Evolutionary conservation across 768 basidiomycete species (phyloP), one percentile per base, ranked within the genome.

Genomic region (Termitomyces titanicus): DNA sequence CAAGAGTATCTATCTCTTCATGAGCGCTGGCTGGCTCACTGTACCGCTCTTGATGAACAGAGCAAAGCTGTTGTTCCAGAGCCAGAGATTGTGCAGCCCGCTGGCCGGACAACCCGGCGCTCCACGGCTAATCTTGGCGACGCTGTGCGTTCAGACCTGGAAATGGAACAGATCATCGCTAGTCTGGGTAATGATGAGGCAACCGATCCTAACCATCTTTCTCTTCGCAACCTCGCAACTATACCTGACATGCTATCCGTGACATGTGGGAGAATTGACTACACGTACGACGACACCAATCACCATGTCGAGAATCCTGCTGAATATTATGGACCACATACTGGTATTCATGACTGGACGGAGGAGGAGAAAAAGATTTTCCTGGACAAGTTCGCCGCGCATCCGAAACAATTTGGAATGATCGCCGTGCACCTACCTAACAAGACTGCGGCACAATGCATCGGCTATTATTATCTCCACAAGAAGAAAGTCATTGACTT

Each of bases 151-250:
- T 94, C 94, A 17, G 95, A 98, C 70, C 79, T 96, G 54, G 96
- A 98, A 75, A 94, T 97, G 85, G 92, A 97, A 64, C 93, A 94
- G 71, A 94, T 98, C 66, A 89, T 98, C 54, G 92, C 92, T n/a
- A 92, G 88, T 64, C 75, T 97, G 38, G 94, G 92, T 24, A 89
- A 88, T 61, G 93, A 96, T 59, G 94, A 96, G 56, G 84, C 92
- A 29, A 91, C 88, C n/a, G 94, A 98, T 70, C 92, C 95, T 0
- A 89, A 83, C 59, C 83, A 90, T 58, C 84, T 97, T n/a, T 90
- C 93, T 4, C 74, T 85, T 52, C 80, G 83, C 58, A 97, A 97
- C 59, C 80, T 92, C 33, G 95, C 95, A 17, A 81, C 73, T 47
- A 88, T 97, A 33, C 95, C 95, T 1, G 94, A 98, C 67, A 94